A percentile compares a stretch with the other conserved stretches of the same genome.
Evolutionary conservation across 768 basidiomycete species (phyloP).

Genomic region (Rhodosporidiobolus sp.): DNA sequence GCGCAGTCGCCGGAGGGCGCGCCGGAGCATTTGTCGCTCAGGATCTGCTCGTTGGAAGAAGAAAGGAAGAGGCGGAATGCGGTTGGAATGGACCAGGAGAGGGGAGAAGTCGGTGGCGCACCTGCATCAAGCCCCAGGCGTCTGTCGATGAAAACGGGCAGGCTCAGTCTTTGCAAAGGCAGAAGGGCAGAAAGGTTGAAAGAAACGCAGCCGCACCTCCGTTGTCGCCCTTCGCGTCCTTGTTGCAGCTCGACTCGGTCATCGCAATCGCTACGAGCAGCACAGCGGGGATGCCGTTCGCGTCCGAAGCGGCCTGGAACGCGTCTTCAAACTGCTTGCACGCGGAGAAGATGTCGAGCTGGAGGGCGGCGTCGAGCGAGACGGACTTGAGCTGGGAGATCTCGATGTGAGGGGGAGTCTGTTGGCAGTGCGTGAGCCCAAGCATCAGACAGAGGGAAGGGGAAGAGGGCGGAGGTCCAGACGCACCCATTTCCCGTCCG

Average conservation of each 20-base stretch:
- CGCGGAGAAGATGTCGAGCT: constrained; percentile 57
- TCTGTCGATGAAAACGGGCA: neutral
- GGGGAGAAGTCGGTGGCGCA: neutral
- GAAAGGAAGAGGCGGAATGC: neutral
- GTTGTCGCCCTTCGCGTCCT: constrained; percentile 1
- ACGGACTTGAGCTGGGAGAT: constrained; percentile 52
- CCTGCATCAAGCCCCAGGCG: constrained; percentile 2
- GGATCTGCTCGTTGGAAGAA: constrained; percentile 23
- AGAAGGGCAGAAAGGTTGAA: neutral
- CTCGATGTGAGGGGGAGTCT: constrained; percentile 48
- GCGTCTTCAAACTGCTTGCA: constrained; percentile 56
- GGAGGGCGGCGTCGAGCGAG: constrained; percentile 55
- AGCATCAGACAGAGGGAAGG: neutral
- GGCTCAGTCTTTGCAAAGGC: too few relatives aligned
- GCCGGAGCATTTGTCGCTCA: constrained; percentile 34
- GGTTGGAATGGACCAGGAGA: too few relatives aligned
- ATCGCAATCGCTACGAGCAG: constrained; percentile 80
- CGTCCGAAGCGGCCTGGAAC: constrained; percentile 60
- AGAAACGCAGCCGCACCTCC: neutral
- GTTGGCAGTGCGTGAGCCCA: neutral
- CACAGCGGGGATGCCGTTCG: constrained; percentile 63
- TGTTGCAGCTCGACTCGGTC: constrained; percentile 61
- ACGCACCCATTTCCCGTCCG: constrained; percentile 1
- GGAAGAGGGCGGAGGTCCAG: neutral
- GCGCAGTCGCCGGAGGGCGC: constrained; percentile 36